A percentile compares a stretch with the other conserved stretches of the same genome.
Evolutionary conservation across 2,329 filamentous ascomycete genomes (phyloP).

Genomic region (Alternaria rosae): DNA sequence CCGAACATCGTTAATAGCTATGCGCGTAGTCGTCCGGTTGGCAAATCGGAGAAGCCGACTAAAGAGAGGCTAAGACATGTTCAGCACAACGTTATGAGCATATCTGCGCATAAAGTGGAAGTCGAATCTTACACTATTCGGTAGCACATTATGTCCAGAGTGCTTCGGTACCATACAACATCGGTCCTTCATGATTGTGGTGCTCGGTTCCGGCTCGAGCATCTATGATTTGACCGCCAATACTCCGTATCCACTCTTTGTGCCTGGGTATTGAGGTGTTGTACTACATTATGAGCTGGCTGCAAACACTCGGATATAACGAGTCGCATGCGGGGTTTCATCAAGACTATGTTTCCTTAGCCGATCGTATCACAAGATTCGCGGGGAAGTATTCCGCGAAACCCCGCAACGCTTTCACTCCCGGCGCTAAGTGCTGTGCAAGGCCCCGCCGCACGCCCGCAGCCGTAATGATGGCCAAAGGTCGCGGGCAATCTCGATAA

Average conservation of each 20-base stretch:
- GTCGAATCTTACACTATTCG: conserved; percentile 46
- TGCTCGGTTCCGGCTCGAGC: neutral
- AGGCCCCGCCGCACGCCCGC: conserved; percentile 5
- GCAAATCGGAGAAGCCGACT: conserved; percentile 53
- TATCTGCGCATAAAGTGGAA: too few relatives aligned
- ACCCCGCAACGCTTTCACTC: conserved; percentile 31
- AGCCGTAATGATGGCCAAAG: conserved; percentile 3
- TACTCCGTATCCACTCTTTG: neutral
- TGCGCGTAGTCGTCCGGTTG: conserved; percentile 40
- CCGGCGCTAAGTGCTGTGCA: conserved; percentile 21
- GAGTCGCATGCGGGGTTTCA: conserved; percentile 20
- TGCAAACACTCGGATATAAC: conserved; percentile 5
- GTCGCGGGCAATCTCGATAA: neutral
- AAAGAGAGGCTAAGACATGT: conserved; percentile 48
- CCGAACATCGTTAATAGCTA: conserved; percentile 52
- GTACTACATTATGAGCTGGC: neutral
- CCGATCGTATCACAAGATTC: conserved; percentile 11
- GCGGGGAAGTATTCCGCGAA: conserved; percentile 21
- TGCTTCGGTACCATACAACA: conserved; percentile 37
- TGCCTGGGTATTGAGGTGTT: neutral
- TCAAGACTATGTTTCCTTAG: conserved; percentile 11
- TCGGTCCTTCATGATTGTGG: conserved; percentile 36
- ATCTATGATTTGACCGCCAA: neutral
- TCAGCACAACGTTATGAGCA: conserved; percentile 6
- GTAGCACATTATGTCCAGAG: conserved; percentile 36